Evolutionary conservation across 202 grass and related monocot species (phyloP).

Genomic region (Carex arenaria): DNA sequence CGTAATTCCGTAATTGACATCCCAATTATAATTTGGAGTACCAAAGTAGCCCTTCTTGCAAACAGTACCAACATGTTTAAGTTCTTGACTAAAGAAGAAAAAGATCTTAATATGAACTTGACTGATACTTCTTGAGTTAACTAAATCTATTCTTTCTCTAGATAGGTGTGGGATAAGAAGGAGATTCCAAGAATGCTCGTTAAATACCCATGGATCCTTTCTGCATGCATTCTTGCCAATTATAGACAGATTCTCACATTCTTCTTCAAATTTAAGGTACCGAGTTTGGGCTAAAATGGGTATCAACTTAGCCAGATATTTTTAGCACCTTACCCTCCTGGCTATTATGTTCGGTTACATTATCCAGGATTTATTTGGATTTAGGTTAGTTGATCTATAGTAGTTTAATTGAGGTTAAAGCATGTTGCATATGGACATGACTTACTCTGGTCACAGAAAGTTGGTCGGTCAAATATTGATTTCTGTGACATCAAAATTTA

Average conservation of each 20-base stretch:
- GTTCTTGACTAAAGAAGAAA: background rate
- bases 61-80: background rate
- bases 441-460: background rate
- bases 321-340: background rate
- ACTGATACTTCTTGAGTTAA: constrained; percentile 1
- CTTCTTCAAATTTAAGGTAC: constrained; percentile 65
- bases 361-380: background rate
- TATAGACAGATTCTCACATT: constrained; percentile 49
- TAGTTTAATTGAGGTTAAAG: background rate
- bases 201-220: constrained; percentile 97
- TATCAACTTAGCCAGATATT: background rate
- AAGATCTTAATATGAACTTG: constrained; percentile 2
- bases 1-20: background rate
- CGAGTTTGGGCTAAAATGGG: background rate
- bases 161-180: constrained; percentile 55
- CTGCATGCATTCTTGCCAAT: constrained; percentile 63
- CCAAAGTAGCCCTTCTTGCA: background rate
- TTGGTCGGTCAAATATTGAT: constrained; percentile 5
- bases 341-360: background rate
- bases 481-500: background rate
- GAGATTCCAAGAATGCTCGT: constrained; percentile 52
- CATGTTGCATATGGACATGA: background rate
- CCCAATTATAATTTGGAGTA: background rate
- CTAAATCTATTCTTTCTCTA: constrained; percentile 42
- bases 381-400: background rate